These are phyloP conservation scores for Drechmeria coniospora DNA, from an alignment of 2,329 filamentous ascomycete species.

Conservation along the genomic window DNA sequence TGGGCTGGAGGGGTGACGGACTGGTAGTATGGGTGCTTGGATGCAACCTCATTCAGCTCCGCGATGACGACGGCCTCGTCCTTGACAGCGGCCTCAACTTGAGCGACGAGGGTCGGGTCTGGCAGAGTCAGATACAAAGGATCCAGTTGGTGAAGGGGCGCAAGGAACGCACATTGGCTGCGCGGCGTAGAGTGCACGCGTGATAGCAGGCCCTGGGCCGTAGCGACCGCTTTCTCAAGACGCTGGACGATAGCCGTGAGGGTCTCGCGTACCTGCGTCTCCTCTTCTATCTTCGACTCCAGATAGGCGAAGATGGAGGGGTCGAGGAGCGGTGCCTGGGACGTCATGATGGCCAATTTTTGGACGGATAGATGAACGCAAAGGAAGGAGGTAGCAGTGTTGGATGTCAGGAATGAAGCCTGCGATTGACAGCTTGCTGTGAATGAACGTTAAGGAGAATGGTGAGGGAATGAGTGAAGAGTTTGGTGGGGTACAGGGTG, in stretches of 20 bases:
- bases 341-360: slow-evolving; percentile 17
- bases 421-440: too few species aligned
- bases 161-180: slow-evolving; percentile 29
- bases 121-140: neutral
- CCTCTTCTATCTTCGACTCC: slow-evolving; percentile 80
- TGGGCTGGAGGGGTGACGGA: too few species aligned
- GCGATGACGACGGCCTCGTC: slow-evolving; percentile 56
- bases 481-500: too few species aligned
- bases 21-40: slow-evolving; percentile 92
- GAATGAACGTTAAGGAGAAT: too few species aligned
- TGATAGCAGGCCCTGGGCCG: slow-evolving; percentile 69
- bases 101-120: slow-evolving; percentile 52
- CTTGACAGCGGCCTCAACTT: slow-evolving; percentile 56
- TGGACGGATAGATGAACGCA: too few species aligned
- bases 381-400: too few species aligned
- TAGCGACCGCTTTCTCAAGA: slow-evolving; percentile 70
- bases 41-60: slow-evolving; percentile 57
- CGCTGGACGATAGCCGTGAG: slow-evolving; percentile 67
- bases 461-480: too few species aligned
- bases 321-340: slow-evolving; percentile 36
- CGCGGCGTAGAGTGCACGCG: slow-evolving; percentile 78
- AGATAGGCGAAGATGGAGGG: slow-evolving; percentile 75
- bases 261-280: slow-evolving; percentile 66
- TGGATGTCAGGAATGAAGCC: too few species aligned
- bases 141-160: too few species aligned